phyloP scores from a whole-genome alignment of 345 rosid species.

The Luvunga scandens region DNA sequence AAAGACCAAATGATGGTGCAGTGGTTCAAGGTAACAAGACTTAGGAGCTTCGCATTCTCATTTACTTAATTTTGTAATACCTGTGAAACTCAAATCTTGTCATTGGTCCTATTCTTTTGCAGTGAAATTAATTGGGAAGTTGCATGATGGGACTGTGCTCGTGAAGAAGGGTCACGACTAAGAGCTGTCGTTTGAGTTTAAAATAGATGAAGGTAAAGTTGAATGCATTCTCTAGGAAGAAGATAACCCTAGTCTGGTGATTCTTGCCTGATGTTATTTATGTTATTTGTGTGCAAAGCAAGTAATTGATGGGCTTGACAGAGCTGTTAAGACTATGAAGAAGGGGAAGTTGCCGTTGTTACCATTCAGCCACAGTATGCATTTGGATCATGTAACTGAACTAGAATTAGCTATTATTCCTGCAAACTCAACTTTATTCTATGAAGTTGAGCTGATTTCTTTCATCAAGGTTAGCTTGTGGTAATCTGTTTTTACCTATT shows the following conservation, averaged over 20 bases:
- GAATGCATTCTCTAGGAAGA: background rate
- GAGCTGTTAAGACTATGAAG: conserved; percentile 77
- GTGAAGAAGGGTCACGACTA: conserved; percentile 71
- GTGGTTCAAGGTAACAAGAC: conserved; percentile 47
- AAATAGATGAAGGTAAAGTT: conserved; percentile 66
- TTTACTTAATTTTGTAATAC: background rate
- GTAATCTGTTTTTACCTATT: background rate
- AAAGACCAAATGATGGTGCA: conserved; percentile 76
- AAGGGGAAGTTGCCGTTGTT: conserved; percentile 76
- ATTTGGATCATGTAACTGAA: conserved; percentile 61
- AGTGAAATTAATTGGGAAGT: conserved; percentile 83
- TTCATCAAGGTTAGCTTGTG: conserved; percentile 56
- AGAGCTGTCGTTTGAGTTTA: conserved; percentile 70
- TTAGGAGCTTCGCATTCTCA: background rate
- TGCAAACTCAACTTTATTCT: conserved; percentile 59
- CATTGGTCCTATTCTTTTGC: conserved; percentile 12
- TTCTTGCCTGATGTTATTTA: background rate
- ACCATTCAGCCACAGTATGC: conserved; percentile 77
- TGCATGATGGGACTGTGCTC: conserved; percentile 73
- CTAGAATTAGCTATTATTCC: conserved; percentile 76
- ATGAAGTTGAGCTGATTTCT: conserved; percentile 74
- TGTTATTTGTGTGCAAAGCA: conserved; percentile 44
- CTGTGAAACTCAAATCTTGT: background rate
- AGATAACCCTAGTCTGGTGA: no score
- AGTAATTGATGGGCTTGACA: conserved; percentile 89